A percentile compares a stretch with the other conserved stretches of the same genome.
Evolutionary conservation across 495 filamentous ascomycete genomes (phyloP).

Genomic region (Talaromyces stipitatus): DNA sequence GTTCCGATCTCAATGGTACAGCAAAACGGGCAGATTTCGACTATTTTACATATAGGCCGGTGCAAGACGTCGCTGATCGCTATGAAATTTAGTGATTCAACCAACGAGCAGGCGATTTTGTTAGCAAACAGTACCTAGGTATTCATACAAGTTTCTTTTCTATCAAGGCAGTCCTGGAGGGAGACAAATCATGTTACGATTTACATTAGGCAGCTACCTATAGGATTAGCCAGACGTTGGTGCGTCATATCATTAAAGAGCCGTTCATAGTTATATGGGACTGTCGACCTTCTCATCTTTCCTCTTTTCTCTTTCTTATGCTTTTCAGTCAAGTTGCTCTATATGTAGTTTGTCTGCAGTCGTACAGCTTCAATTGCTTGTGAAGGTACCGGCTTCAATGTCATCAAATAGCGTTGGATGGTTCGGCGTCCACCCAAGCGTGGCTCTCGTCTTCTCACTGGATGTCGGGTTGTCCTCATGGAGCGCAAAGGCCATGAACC

Average conservation of each 20-base stretch:
- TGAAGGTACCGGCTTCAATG: slow-evolving; percentile 15
- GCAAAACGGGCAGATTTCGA: slow-evolving; percentile 2
- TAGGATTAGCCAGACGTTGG: too few relatives aligned
- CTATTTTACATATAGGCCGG: slow-evolving; percentile 4
- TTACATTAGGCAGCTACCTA: too few relatives aligned
- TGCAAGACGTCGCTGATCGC: slow-evolving; percentile 2
- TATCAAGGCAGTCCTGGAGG: too few relatives aligned
- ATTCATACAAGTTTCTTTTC: not conserved
- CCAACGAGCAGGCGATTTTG: not conserved
- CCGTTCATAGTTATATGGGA: too few relatives aligned
- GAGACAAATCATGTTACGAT: too few relatives aligned
- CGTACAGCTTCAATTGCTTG: not conserved
- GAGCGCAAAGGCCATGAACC: slow-evolving; percentile 16
- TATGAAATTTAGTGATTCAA: slow-evolving; percentile 1
- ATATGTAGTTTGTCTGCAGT: not conserved
- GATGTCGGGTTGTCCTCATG: slow-evolving; percentile 27
- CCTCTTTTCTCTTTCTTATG: too few relatives aligned
- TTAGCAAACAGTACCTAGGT: not conserved
- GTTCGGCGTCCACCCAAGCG: slow-evolving; percentile 31
- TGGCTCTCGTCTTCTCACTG: slow-evolving; percentile 30
- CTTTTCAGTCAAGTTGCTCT: too few relatives aligned
- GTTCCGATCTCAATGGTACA: slow-evolving; percentile 6
- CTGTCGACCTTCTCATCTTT: too few relatives aligned
- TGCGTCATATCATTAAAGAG: too few relatives aligned
- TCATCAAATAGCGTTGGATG: slow-evolving; percentile 27